A percentile compares a stretch with the other conserved stretches of the same genome.
Conservation (phyloP, 2,329 filamentous ascomycete species). For the Didymella sp. region DNA sequence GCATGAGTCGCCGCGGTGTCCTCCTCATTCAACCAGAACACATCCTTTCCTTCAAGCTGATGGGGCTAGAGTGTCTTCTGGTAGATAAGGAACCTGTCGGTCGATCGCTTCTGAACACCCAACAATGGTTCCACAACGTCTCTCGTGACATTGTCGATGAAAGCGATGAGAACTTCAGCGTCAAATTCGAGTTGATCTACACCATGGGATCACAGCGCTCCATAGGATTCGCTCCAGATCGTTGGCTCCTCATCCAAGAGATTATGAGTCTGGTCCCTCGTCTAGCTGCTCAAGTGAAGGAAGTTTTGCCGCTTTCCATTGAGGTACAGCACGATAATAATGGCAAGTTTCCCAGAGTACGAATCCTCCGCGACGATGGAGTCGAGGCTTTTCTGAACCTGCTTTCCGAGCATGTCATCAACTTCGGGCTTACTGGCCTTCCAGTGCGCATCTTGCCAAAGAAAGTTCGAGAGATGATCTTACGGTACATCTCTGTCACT, state of each 20-base stretch:
- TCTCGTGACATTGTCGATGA: slow-evolving; percentile 69
- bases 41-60: slow-evolving; percentile 67
- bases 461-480: slow-evolving; percentile 43
- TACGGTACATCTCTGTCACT: slow-evolving; percentile 55
- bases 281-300: slow-evolving; percentile 42
- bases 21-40: slow-evolving; percentile 70
- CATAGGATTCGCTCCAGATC: slow-evolving; percentile 60
- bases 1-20: slow-evolving; percentile 60
- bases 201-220: slow-evolving; percentile 63
- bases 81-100: slow-evolving; percentile 41
- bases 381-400: slow-evolving; percentile 29
- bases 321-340: slow-evolving; percentile 49
- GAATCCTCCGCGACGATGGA: slow-evolving; percentile 57
- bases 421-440: slow-evolving; percentile 54
- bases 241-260: slow-evolving; percentile 65
- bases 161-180: slow-evolving; percentile 68
- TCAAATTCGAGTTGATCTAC: slow-evolving; percentile 69
- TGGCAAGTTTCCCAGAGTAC: slow-evolving; percentile 57
- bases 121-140: slow-evolving; percentile 55
- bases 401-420: slow-evolving; percentile 51
- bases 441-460: slow-evolving; percentile 51
- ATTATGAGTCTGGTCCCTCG: slow-evolving; percentile 57
- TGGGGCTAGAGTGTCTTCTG: slow-evolving; percentile 62
- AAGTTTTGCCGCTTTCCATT: slow-evolving; percentile 49
- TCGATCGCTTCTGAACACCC: slow-evolving; percentile 48